phyloP scores from a whole-genome alignment of 176 grass and related monocot genomes.

The Carex pumila region DNA sequence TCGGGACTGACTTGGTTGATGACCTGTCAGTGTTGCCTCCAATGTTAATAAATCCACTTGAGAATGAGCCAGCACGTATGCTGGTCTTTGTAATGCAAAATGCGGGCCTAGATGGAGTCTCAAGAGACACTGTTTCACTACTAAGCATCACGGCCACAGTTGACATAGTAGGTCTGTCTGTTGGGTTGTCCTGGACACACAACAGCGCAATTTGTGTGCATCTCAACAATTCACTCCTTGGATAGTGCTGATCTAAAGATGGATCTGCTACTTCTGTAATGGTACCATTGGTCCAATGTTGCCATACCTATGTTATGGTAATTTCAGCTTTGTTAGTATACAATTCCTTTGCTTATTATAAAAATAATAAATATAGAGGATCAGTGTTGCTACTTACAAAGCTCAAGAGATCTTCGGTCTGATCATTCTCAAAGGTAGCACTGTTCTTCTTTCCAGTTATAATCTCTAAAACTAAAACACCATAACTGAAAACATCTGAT shows the following conservation, averaged over 20 bases:
- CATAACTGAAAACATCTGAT: constrained; percentile 27
- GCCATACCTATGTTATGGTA: constrained; percentile 17
- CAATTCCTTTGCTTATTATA: not conserved
- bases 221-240: constrained; percentile 18
- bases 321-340: not conserved
- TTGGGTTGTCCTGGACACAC: constrained; percentile 23
- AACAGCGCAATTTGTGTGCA: constrained; percentile 26
- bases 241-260: constrained; percentile 11
- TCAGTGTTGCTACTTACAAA: constrained; percentile 17
- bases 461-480: constrained; percentile 29
- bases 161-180: constrained; percentile 27
- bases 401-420: constrained; percentile 15
- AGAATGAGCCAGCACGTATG: not conserved
- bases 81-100: constrained; percentile 17
- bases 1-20: not conserved
- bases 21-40: not conserved
- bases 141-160: constrained; percentile 26
- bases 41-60: not conserved
- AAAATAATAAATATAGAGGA: not conserved
- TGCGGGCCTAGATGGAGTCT: constrained; percentile 14
- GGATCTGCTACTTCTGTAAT: constrained; percentile 20
- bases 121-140: constrained; percentile 19
- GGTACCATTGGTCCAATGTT: constrained; percentile 6
- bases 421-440: not conserved
- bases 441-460: constrained; percentile 24